A percentile compares a stretch with the other conserved stretches of the same genome.
Evolutionary conservation across 2,329 filamentous ascomycete species (phyloP).

Genomic region (Emericellopsis cladophorae): DNA sequence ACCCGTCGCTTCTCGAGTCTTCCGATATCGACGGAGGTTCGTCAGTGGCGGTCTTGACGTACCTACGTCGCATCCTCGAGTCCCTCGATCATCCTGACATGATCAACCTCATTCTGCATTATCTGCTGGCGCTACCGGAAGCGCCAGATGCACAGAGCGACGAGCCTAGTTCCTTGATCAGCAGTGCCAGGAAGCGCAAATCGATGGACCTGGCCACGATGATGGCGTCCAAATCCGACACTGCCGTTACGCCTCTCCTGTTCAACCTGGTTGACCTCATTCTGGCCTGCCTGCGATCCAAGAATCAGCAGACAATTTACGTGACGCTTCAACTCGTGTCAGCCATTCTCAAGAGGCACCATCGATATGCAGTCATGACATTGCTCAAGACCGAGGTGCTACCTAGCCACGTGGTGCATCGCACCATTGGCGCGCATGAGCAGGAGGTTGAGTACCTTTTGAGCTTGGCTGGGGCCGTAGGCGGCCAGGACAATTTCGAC

Average conservation of each 20-base stretch:
- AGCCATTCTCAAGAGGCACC: constrained; percentile 75
- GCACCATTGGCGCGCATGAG: constrained; percentile 63
- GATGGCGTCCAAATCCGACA: constrained; percentile 62
- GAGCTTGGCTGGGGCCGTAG: constrained; percentile 53
- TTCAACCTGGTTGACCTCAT: constrained; percentile 92
- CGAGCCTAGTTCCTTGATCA: constrained; percentile 33
- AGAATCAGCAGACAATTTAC: constrained; percentile 77
- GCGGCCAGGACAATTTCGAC: constrained; percentile 57
- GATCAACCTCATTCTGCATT: constrained; percentile 86
- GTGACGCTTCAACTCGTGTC: constrained; percentile 82
- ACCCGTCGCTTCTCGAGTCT: constrained; percentile 89
- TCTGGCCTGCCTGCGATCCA: constrained; percentile 70
- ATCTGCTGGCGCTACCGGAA: constrained; percentile 73
- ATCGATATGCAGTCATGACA: constrained; percentile 70
- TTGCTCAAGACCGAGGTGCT: constrained; percentile 56
- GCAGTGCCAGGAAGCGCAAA: constrained; percentile 67
- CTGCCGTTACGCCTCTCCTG: constrained; percentile 61
- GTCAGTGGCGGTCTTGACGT: constrained; percentile 89
- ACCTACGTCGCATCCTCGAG: constrained; percentile 81
- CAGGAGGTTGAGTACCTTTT: constrained; percentile 64
- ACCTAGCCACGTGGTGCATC: constrained; percentile 37
- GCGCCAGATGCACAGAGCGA: constrained; percentile 7
- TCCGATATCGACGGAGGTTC: constrained; percentile 96
- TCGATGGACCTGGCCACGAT: constrained; percentile 79
- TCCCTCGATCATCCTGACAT: constrained; percentile 87